Evolutionary conservation across 305 asterid species (phyloP).

Genomic region (Solanum chacoense): DNA sequence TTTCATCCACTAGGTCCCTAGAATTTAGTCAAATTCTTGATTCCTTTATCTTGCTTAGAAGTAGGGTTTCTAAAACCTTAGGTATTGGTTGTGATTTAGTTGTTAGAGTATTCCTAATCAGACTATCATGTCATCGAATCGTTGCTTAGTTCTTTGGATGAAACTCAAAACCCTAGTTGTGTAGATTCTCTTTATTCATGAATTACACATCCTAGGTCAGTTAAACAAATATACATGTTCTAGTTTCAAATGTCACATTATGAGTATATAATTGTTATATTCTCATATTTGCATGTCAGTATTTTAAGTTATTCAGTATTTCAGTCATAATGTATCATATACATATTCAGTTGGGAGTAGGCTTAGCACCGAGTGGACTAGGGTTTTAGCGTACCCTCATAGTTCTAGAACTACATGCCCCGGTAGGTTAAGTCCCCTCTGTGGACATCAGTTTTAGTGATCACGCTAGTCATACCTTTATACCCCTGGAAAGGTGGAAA

Average conservation of each 20-base stretch:
- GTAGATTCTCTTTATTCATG: background rate
- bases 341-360: background rate
- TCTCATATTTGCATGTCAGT: background rate
- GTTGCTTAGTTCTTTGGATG: background rate
- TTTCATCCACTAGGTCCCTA: background rate
- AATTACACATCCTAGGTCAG: background rate
- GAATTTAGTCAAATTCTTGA: background rate
- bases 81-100: background rate
- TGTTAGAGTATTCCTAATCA: background rate
- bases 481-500: background rate
- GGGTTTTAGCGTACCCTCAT: background rate
- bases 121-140: background rate
- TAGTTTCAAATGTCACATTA: background rate
- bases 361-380: background rate
- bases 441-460: background rate
- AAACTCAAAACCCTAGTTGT: background rate
- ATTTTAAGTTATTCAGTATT: too few species aligned
- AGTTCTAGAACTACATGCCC: background rate
- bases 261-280: too few species aligned
- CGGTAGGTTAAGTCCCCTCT: background rate
- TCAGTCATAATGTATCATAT: background rate
- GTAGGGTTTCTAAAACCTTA: background rate
- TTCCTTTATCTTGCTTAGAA: background rate
- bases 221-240: background rate
- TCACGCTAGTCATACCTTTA: background rate